Evolutionary conservation across 2,329 filamentous ascomycete species (phyloP), one percentile per base, ranked within the genome.

Genomic region (Berkeleyomyces rouxiae): DNA sequence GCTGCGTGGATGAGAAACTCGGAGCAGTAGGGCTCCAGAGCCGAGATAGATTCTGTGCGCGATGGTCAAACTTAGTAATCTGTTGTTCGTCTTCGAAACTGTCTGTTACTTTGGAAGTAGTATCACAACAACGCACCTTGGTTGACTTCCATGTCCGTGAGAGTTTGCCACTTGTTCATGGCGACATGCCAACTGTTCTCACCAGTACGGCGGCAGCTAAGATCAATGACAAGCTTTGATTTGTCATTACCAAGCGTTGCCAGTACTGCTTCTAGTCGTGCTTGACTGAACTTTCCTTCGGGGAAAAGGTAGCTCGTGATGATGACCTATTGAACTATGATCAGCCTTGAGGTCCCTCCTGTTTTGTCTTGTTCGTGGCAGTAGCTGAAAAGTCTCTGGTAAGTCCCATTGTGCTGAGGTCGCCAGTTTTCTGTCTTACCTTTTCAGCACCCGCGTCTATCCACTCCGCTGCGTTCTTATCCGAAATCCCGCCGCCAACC

Each of bases 121-220:
- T 9, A 37, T 23, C 23, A 23, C 23, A 23, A 40, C 47, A 23
- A 67, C 73, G 66, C 75, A 91, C 92, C 88, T 79, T 88, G 78
- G 66, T 86, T 92, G 67, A 99, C 84, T 71, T 96, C 90, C 84
- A 96, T 95, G 70, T 96, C 89, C 1, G 93, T 97, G 63, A 97
- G 86, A 1, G 90, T 96, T 78, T 97, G 93, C 93, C 93, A 99
- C 73, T 95, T 95, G 74, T 99, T 89, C 86, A 95, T 99, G 62
- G 93, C 92, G n/a, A 99, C 93, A 69, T 88, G 90, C 93, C 93
- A 99, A 46, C 77, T 85, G 63, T 85, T 78, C 3, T 78, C 76
- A 44, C 80, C 87, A 65, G 84, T 85, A 64, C 85, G 80, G 60
- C 93, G 84, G 71, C 93, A 99, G 74, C 90, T 96, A 33, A 99